phyloP scores from a whole-genome alignment of 1,139 yeast species.

The Lodderomyces jiufengensis region DNA sequence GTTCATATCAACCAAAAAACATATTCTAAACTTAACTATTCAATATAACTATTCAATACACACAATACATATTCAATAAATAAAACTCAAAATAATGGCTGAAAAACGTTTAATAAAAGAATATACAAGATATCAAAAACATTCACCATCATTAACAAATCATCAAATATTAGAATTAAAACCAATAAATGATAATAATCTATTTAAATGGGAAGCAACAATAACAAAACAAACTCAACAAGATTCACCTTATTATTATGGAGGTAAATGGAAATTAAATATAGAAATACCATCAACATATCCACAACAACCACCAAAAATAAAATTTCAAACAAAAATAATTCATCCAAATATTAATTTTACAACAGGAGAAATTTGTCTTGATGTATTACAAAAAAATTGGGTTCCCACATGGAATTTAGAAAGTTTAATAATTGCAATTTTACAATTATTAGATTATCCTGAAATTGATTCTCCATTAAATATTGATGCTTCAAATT shows the following conservation, averaged over 20 bases:
- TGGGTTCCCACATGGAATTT: constrained; percentile 95
- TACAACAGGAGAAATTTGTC: constrained; percentile 73
- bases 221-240: constrained; percentile 50
- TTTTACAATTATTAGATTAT: constrained; percentile 61
- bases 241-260: constrained; percentile 43
- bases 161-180: constrained; percentile 39
- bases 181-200: constrained; percentile 44
- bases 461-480: constrained; percentile 89
- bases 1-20: neutral
- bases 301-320: constrained; percentile 69
- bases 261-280: constrained; percentile 56
- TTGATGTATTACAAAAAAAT: constrained; percentile 67
- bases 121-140: constrained; percentile 21
- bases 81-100: constrained; percentile 19
- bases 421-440: constrained; percentile 65
- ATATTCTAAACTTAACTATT: neutral
- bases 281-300: constrained; percentile 53
- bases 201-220: constrained; percentile 58
- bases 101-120: constrained; percentile 31
- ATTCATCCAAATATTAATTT: constrained; percentile 76
- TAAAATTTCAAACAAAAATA: constrained; percentile 52
- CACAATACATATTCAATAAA: neutral
- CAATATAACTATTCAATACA: neutral
- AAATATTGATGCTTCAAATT: constrained; percentile 81
- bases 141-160: constrained; percentile 20